phyloP scores from a whole-genome alignment of 2,329 filamentous ascomycete genomes.

The Fusarium miscanthi region DNA sequence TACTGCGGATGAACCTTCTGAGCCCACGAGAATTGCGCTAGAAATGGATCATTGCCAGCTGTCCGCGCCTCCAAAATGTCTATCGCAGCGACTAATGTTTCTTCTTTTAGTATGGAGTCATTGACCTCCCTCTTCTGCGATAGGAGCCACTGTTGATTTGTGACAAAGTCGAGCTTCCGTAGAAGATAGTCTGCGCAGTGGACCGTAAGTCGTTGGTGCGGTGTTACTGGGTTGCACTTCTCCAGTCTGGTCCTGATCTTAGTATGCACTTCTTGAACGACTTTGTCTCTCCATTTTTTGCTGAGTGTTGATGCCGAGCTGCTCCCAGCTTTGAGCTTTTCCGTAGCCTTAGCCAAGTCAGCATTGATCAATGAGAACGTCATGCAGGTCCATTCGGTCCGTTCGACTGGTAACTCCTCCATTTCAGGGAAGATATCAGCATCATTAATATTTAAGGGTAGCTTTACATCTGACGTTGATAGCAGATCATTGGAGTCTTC shows the following conservation, averaged over 20 bases:
- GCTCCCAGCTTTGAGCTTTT: neutral
- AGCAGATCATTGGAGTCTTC: neutral
- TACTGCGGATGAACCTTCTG: neutral
- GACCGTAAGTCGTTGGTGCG: neutral
- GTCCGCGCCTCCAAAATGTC: neutral
- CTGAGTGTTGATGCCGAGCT: accelerated
- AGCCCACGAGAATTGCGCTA: neutral
- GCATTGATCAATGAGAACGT: neutral
- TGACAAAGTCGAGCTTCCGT: neutral
- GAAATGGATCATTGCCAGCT: neutral
- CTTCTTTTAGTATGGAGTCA: neutral
- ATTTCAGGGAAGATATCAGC: neutral
- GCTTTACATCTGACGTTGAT: neutral
- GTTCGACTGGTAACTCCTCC: neutral
- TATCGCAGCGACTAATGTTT: neutral
- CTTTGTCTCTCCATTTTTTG: neutral
- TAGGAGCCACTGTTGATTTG: neutral
- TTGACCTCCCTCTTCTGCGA: neutral
- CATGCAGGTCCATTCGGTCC: neutral
- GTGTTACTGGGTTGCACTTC: neutral
- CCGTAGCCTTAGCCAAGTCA: neutral
- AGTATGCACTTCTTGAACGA: neutral
- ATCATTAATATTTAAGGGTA: neutral
- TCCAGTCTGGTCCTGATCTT: neutral
- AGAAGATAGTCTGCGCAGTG: neutral